Evolutionary conservation across 2,329 filamentous ascomycete genomes (phyloP), one percentile per base, ranked within the genome.

Genomic region (Phaeosphaeriaceae sp.): DNA sequence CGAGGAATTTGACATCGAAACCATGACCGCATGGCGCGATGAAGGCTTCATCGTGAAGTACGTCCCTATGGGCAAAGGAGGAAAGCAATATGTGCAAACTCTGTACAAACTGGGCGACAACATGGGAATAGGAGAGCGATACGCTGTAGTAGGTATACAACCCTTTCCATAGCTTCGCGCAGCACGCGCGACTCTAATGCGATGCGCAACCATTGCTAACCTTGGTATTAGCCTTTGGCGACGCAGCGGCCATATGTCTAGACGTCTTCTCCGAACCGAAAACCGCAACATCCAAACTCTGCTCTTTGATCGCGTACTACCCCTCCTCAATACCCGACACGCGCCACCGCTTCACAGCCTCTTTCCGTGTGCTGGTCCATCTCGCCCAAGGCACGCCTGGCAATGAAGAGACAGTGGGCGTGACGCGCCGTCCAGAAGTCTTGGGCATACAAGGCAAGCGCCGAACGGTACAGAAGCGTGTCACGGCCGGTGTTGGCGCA

Each of bases 251-350:
- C 15, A 77, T 84, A 33, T 86, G 84, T 48, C 81, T 89, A 45
- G 84, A 88, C 53, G 81, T 84, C 13, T 86, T 84, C 60, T 81
- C 82, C 24, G 85, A 85, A 63, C 83, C 86, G 2, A 83, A 80
- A 52, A 83, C 85, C 4, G 63, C 68, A 3, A 76, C 75, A 13
- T 73, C 72, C 36, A 83, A 85, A 54, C 82, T 89, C 13, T 84
- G 83, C 60, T 85, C 85, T 0, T 78, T 89, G 2, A 78, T 89
- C 22, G 86, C 86, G 19, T 89, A 89, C 78, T 89, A 90, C 63
- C 88, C 88, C 0, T 80, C 83, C 42, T 76, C 79, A 15, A 85
- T 89, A 53, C 86, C 88, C 0, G 79, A 82, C 41, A 80, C 82
- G 0, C 78, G 79, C 21, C 79, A 78, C 5, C 77, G 78, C 50